Evolutionary conservation across 2,329 filamentous ascomycete species (phyloP).

Genomic region (Dactylellina haptotyla): DNA sequence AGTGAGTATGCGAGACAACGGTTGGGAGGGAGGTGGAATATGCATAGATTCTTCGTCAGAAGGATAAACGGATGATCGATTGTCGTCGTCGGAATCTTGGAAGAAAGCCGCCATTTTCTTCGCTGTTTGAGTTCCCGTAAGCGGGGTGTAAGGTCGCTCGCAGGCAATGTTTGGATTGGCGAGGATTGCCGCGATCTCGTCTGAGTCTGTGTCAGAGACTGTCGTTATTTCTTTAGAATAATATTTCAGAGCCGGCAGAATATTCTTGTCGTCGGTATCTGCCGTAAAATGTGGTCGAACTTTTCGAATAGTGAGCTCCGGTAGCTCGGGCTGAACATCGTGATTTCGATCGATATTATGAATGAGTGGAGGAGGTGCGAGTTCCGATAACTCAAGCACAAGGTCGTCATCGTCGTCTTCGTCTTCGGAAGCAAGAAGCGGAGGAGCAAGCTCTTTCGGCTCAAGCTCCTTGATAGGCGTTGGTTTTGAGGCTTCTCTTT

Average conservation of each 20-base stretch:
- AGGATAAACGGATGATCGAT: constrained; percentile 44
- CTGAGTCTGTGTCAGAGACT: constrained; percentile 16
- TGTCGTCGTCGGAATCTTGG: constrained; percentile 38
- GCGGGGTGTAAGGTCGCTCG: neutral
- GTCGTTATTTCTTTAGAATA: constrained; percentile 12
- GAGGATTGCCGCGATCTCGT: constrained; percentile 21
- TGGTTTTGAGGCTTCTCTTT: neutral
- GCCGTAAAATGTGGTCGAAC: neutral
- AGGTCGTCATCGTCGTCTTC: neutral
- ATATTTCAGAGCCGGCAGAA: constrained; percentile 18
- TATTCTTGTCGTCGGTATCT: constrained; percentile 4
- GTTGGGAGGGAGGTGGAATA: neutral
- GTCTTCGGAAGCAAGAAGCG: neutral
- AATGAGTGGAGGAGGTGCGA: neutral
- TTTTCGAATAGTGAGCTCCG: neutral
- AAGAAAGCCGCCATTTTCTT: constrained; percentile 41
- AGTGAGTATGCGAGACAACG: neutral
- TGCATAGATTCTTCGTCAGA: constrained; percentile 40
- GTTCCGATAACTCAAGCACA: neutral
- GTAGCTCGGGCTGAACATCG: neutral
- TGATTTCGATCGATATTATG: neutral
- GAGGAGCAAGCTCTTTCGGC: neutral
- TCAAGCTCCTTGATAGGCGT: neutral
- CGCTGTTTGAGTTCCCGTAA: constrained; percentile 11
- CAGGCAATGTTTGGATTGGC: constrained; percentile 16